Conservation (phyloP, 192 early-diverging fungal genomes). For the Coemansia sp. region DNA sequence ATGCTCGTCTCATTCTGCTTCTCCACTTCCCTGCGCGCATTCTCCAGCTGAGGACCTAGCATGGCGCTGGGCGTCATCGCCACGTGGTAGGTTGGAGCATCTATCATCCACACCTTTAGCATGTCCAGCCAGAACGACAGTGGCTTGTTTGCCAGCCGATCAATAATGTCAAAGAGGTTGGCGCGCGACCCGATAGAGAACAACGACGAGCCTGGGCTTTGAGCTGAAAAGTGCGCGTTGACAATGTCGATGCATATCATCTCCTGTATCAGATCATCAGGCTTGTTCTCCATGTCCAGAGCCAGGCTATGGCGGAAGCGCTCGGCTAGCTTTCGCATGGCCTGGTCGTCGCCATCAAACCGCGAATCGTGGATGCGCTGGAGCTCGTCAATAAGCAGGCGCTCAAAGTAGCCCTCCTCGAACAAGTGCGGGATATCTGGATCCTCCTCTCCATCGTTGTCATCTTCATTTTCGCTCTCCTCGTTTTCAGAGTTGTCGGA, state of each 20-base stretch:
- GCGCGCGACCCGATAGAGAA: slow-evolving; percentile 30
- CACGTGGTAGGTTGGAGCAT: slow-evolving; percentile 24
- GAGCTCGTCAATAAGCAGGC: slow-evolving; percentile 61
- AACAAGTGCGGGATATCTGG: slow-evolving; percentile 58
- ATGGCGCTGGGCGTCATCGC: slow-evolving; percentile 32
- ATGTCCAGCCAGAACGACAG: slow-evolving; percentile 42
- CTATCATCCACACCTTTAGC: slow-evolving; percentile 45
- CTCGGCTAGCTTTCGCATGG: slow-evolving; percentile 26
- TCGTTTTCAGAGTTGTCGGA: slow-evolving; percentile 20
- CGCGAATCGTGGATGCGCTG: slow-evolving; percentile 49
- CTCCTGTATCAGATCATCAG: slow-evolving; percentile 29
- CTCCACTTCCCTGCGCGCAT: slow-evolving; percentile 28
- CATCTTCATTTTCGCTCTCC: slow-evolving; percentile 11
- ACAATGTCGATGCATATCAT: slow-evolving; percentile 34
- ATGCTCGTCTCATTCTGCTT: slow-evolving; percentile 22
- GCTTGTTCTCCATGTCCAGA: slow-evolving; percentile 31
- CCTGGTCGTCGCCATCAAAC: slow-evolving; percentile 42
- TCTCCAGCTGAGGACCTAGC: slow-evolving; percentile 29
- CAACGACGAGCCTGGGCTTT: not conserved
- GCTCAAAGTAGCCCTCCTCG: slow-evolving; percentile 62
- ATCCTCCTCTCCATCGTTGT: slow-evolving; percentile 12
- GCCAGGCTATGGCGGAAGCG: slow-evolving; percentile 30
- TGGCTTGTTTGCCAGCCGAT: slow-evolving; percentile 23
- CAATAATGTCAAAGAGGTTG: slow-evolving; percentile 36
- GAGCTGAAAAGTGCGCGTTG: slow-evolving; percentile 41